phyloP scores from a whole-genome alignment of 1,139 yeast species.

The Pichia sp. region DNA sequence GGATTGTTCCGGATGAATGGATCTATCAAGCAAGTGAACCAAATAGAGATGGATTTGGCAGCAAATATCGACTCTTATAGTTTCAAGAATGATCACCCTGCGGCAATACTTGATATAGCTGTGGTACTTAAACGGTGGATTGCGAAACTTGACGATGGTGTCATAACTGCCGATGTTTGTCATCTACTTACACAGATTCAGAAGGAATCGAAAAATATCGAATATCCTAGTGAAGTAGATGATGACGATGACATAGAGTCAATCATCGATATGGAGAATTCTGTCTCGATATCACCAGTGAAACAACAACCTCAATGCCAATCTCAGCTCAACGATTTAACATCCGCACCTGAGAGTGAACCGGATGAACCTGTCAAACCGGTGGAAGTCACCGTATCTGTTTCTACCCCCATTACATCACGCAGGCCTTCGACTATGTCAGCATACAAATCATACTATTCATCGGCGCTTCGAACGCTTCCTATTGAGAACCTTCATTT shows the following conservation, averaged over 20 bases:
- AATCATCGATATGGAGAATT: constrained; percentile 8
- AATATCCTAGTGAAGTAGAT: constrained; percentile 9
- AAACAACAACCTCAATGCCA: neutral
- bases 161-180: constrained; percentile 21
- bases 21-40: constrained; percentile 25
- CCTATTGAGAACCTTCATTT: constrained; percentile 26
- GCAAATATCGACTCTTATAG: constrained; percentile 14
- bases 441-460: neutral
- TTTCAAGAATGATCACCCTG: constrained; percentile 15
- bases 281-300: constrained; percentile 2
- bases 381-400: neutral
- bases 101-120: constrained; percentile 28
- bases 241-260: neutral
- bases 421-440: neutral
- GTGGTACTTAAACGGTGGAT: constrained; percentile 31
- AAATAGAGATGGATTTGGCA: constrained; percentile 18
- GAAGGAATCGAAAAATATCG: constrained; percentile 1
- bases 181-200: constrained; percentile 3
- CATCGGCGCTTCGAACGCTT: constrained; percentile 6
- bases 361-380: neutral
- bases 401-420: neutral
- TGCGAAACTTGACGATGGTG: constrained; percentile 23
- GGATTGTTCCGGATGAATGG: constrained; percentile 30
- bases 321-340: too few species aligned
- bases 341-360: too few species aligned